Base-by-base conservation (phyloP, 768 basidiomycete species). In the Leccinellum luteum region DNA sequence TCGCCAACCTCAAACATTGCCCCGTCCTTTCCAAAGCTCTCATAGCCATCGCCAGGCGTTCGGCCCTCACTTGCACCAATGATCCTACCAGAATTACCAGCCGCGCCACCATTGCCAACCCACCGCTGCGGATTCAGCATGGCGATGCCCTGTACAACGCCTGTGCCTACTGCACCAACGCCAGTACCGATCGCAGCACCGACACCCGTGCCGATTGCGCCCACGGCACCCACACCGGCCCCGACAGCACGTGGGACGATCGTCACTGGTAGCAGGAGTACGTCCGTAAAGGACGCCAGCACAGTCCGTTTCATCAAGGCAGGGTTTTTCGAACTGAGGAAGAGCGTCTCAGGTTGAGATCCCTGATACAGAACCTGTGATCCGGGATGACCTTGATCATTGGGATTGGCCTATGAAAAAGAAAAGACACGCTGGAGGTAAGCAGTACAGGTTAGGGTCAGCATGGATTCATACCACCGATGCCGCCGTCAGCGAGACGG, bases 121-220 rank as follows among this genome's bases (percentile, higher is more conserved):
- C 92, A 96, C 56, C 89, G 79, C 67, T 90, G 86, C 1, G 94
- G 93, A 67, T 95, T 95, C 32, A 95, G 78, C 92, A 94, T 95
- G 1, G 87, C 77, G 35, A 94, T 86, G 1, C 93, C 93, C 56
- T 87, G 88, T 3, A 86, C 92, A 3, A 92, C 90, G 8, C 86
- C 90, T 3, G 76, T 84, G 0, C 89, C 85, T 3, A 51, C 85
- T 81, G 31, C 87, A 1, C 60, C 72, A 0, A 81, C 86, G 13
- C 82, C 86, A 3, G 60, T 68, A 8, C 87, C 86, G 8, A 89
- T 86, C 12, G 67, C 74, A 21, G 51, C 63, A 7, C 89, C 85
- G 0, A 89, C 89, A 0, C 86, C 86, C 8, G 86, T 85, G 17
- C 86, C 85, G 27, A 82, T 80, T 2, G 87, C 86, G 9, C 87